Evolutionary conservation across 306 rosid species (phyloP), one percentile per base, ranked within the genome.

Genomic region (Calophaca sinica): DNA sequence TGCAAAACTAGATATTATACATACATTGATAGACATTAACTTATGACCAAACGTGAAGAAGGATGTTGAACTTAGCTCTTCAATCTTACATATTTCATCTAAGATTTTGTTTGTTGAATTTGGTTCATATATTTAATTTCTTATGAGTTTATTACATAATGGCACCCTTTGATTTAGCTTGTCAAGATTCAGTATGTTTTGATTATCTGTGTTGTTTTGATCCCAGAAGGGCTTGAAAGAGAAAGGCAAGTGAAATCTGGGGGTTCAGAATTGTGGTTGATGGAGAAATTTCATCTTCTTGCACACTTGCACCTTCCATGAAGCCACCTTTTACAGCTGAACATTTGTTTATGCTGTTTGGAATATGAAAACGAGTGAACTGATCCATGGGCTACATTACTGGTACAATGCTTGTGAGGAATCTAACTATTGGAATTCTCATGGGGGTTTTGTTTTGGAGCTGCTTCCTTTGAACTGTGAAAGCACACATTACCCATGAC

Each of bases 231-330:
- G 69, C 61, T 46, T 62, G 51, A 62, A 71, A 72, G 62, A 33
- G 11, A 7, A 2, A 42, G 48, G 9, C 32, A 31, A 29, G 31
- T 13, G 38, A 29, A 4, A 66, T 48, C 9, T 13, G 41, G 32
- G 53, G 12, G 32, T 39, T 48, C 58, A 10, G 13, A 59, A 11
- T 12, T 31, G 67, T 9, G 15, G 52, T 39, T 41, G 60, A 59
- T 74, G 78, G 59, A 48, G 75, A 79, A 69, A 72, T 60, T 64
- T 52, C 72, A 32, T 63, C 70, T 52, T 45, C 15, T 72, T 54
- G 65, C 50, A 58, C 70, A 45, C 15, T 72, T 54, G 65, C 50
- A 58, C 70, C 81, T 57, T 72, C 60, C 46, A 2, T 14, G 72
- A 63, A 54, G 48, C 71, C 48, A 65, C 31, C 70, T 13, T 26